Percentiles rank a stretch among this genome's conserved stretches.
phyloP scores from a whole-genome alignment of 2,329 filamentous ascomycete genomes.

The Neopestalotiopsis clavispora region DNA sequence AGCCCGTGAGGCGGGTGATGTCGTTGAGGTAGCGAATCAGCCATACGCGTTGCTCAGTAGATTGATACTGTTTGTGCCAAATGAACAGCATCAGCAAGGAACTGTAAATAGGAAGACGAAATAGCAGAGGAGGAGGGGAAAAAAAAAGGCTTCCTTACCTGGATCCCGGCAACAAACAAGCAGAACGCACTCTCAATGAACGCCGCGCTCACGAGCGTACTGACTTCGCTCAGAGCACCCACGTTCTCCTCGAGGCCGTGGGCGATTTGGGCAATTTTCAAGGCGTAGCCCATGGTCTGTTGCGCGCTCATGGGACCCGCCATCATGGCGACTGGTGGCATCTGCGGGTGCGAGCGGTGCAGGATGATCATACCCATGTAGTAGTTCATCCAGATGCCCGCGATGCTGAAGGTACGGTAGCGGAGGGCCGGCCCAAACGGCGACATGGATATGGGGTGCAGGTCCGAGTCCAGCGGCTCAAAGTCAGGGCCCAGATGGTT shows the following conservation, averaged over 20 bases:
- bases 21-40: constrained; percentile 75
- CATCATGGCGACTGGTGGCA: constrained; percentile 90
- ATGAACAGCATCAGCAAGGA: neutral
- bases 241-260: constrained; percentile 70
- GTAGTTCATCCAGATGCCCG: constrained; percentile 85
- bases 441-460: constrained; percentile 63
- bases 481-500: constrained; percentile 75
- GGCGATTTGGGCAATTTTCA: constrained; percentile 78
- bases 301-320: constrained; percentile 79
- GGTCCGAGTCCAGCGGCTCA: constrained; percentile 73
- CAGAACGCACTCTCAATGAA: constrained; percentile 83
- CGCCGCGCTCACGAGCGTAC: constrained; percentile 78
- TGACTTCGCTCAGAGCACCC: constrained; percentile 62
- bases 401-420: constrained; percentile 87
- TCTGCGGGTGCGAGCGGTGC: constrained; percentile 82
- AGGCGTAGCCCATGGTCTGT: constrained; percentile 73
- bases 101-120: constrained; percentile 3
- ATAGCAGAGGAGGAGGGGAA: neutral
- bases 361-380: constrained; percentile 85
- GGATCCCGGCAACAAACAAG: constrained; percentile 84
- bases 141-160: constrained; percentile 47
- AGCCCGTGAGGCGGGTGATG: constrained; percentile 81
- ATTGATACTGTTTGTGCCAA: constrained; percentile 65
- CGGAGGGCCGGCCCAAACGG: constrained; percentile 84
- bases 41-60: constrained; percentile 76